Evolutionary conservation across 2,329 filamentous ascomycete species (phyloP).

Genomic region (Cordyceps fumosorosea): DNA sequence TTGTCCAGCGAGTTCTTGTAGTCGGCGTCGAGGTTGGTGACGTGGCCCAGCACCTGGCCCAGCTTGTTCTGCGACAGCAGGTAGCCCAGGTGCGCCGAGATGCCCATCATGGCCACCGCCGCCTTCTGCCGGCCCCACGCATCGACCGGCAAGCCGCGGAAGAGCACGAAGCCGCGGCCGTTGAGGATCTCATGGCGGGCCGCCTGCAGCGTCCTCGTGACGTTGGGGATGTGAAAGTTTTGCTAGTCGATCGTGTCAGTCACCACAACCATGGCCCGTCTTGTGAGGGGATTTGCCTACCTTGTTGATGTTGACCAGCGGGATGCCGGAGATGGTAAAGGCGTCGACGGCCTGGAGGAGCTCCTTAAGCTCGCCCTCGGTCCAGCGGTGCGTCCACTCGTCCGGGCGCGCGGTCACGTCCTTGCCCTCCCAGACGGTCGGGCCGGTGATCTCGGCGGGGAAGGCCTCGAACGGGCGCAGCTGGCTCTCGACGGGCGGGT

Average conservation of each 20-base stretch:
- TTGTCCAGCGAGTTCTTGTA: slow-evolving; percentile 61
- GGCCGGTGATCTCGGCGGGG: slow-evolving; percentile 62
- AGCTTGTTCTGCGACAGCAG: slow-evolving; percentile 77
- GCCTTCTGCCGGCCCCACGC: slow-evolving; percentile 72
- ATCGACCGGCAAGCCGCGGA: slow-evolving; percentile 72
- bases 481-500: slow-evolving; percentile 58
- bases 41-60: slow-evolving; percentile 78
- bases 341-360: slow-evolving; percentile 58
- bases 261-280: background rate
- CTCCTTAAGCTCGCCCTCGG: slow-evolving; percentile 57
- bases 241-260: too few species aligned
- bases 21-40: slow-evolving; percentile 80
- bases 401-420: slow-evolving; percentile 58
- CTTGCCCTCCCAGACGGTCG: slow-evolving; percentile 64
- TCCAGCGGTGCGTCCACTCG: slow-evolving; percentile 68
- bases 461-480: slow-evolving; percentile 64
- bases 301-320: slow-evolving; percentile 58
- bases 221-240: slow-evolving; percentile 33
- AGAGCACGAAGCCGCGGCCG: slow-evolving; percentile 84
- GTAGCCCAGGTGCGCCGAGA: slow-evolving; percentile 77
- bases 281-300: slow-evolving; percentile 5
- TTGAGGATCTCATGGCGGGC: slow-evolving; percentile 47
- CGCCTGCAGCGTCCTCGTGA: slow-evolving; percentile 24
- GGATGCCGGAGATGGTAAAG: slow-evolving; percentile 60
- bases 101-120: slow-evolving; percentile 77